Conservation (phyloP, 805 yeast genomes). For the Pichia scutulata region DNA sequence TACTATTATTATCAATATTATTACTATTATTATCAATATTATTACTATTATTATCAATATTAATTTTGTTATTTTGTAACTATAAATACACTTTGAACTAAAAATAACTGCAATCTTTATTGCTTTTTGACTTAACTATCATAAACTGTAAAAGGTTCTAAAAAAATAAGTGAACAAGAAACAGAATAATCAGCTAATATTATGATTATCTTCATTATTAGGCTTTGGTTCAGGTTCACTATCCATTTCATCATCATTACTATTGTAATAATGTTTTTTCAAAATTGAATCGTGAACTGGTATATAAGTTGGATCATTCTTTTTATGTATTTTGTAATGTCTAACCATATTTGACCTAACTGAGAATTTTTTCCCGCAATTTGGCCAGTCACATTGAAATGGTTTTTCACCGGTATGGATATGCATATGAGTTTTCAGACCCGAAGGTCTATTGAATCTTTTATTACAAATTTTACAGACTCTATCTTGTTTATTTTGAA, state of each 20-base stretch:
- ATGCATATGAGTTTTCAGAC: constrained; percentile 69
- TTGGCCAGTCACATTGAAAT: constrained; percentile 50
- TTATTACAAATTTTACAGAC: constrained; percentile 22
- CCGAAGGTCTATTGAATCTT: constrained; percentile 75
- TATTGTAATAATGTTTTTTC: background rate
- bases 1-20: no score
- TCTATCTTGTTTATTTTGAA: background rate
- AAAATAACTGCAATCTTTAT: no score
- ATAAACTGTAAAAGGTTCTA: no score
- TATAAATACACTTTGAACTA: no score
- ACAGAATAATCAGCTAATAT: background rate
- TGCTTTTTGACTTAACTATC: no score
- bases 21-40: no score
- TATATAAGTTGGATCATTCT: constrained; percentile 13
- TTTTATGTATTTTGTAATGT: constrained; percentile 59
- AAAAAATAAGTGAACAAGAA: no score
- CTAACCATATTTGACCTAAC: constrained; percentile 78
- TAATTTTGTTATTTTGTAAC: no score
- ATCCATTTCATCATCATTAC: background rate
- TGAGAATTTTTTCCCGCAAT: constrained; percentile 62
- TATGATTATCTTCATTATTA: background rate
- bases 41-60: no score
- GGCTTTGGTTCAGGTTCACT: background rate
- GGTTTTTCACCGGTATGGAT: constrained; percentile 83
- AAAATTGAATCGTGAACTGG: background rate